These are phyloP conservation scores for Fusarium buxicola DNA, from an alignment of 2,329 filamentous ascomycete genomes.

Conservation along the genomic window DNA sequence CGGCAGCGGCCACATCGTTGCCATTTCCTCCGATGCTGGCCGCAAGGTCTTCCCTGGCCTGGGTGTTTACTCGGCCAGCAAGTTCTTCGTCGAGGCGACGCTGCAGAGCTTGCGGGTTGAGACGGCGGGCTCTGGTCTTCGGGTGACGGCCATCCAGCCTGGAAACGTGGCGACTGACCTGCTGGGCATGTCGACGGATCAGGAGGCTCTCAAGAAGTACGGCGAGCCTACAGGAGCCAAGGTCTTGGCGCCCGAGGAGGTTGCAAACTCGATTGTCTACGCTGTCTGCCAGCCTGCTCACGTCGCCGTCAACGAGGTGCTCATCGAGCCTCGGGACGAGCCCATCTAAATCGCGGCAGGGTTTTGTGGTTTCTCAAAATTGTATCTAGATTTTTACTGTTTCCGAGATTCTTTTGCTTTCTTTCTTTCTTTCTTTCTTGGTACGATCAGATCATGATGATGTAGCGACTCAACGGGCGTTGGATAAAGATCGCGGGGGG, in stretches of 20 bases:
- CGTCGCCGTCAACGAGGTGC: slow-evolving; percentile 82
- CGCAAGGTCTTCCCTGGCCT: slow-evolving; percentile 85
- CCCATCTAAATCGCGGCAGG: slow-evolving; percentile 64
- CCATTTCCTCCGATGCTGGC: slow-evolving; percentile 84
- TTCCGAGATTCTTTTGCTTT: slow-evolving; percentile 15
- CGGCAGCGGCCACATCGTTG: slow-evolving; percentile 78
- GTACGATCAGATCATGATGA: slow-evolving; percentile 34
- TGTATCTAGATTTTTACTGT: slow-evolving; percentile 33
- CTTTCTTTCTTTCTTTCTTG: slow-evolving; percentile 21
- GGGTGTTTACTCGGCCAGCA: slow-evolving; percentile 84
- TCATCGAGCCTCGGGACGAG: slow-evolving; percentile 83
- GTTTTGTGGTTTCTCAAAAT: slow-evolving; percentile 6
- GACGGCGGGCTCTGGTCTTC: slow-evolving; percentile 77
- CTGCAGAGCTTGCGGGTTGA: slow-evolving; percentile 81
- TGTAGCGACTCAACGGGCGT: slow-evolving; percentile 39
- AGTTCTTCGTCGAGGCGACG: slow-evolving; percentile 87
- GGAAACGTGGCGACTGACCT: slow-evolving; percentile 82
- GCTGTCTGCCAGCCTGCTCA: slow-evolving; percentile 79
- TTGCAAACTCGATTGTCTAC: slow-evolving; percentile 78
- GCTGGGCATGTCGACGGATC: slow-evolving; percentile 78
- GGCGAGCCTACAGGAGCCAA: slow-evolving; percentile 80
- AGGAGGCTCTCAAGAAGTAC: slow-evolving; percentile 82
- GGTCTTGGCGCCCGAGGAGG: slow-evolving; percentile 78
- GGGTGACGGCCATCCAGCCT: slow-evolving; percentile 81
- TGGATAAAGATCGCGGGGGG: slow-evolving; percentile 27